A percentile compares a stretch with the other conserved stretches of the same genome.
Conservation (phyloP, 176 grass and related monocot genomes). For the Musa itinerans region DNA sequence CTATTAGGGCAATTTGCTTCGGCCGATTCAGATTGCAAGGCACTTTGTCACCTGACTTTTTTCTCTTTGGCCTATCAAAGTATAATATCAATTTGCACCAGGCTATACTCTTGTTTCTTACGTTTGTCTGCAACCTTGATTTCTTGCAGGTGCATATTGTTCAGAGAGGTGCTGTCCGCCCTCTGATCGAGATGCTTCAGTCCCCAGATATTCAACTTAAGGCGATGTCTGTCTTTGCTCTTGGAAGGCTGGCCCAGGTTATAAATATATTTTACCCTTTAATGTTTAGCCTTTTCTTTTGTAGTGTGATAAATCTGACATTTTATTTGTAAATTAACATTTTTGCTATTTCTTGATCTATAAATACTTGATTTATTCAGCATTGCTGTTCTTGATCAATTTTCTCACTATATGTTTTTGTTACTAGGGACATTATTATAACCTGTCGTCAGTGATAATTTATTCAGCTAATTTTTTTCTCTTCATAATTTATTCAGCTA, state of each 20-base stretch:
- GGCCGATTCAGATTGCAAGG: constrained; percentile 96
- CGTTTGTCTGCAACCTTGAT: not conserved
- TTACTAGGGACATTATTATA: not conserved
- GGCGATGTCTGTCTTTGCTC: constrained; percentile 68
- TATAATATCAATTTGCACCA: not conserved
- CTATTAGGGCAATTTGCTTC: constrained; percentile 81
- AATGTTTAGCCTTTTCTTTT: not conserved
- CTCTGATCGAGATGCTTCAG: no score
- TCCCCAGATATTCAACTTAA: no score
- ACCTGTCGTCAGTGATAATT: no score
- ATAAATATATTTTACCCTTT: not conserved
- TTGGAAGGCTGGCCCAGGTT: constrained; percentile 98
- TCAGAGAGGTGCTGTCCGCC: no score
- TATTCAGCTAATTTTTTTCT: no score
- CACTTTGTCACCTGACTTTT: constrained; percentile 5
- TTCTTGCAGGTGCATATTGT: constrained; percentile 32
- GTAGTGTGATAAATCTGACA: not conserved
- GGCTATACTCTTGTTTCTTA: not conserved
- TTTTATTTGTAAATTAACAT: not conserved
- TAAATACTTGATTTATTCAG: not conserved
- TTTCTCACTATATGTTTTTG: not conserved
- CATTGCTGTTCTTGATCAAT: not conserved
- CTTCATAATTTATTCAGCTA: no score
- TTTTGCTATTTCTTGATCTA: not conserved
- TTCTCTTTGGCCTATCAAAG: constrained; percentile 11